Evolutionary conservation across 176 grass and related monocot species (phyloP).

Genomic region (Leersia perrieri): DNA sequence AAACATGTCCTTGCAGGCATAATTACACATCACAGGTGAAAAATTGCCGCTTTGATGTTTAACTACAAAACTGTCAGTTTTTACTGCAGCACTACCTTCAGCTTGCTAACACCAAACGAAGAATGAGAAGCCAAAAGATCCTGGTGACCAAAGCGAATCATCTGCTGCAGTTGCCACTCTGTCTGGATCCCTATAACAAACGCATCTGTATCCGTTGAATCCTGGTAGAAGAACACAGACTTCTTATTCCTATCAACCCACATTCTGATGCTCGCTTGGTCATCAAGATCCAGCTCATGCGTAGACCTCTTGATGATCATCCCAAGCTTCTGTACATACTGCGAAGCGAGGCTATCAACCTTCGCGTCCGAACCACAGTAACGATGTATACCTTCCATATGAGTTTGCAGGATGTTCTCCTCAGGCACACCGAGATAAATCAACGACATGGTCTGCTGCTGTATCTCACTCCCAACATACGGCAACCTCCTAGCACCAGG

Average conservation of each 20-base stretch:
- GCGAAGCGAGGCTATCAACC: conserved; percentile 60
- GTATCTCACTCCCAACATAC: conserved; percentile 79
- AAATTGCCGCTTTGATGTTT: conserved; percentile 23
- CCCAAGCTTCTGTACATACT: conserved; percentile 93
- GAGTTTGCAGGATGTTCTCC: conserved; percentile 83
- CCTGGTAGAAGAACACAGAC: conserved; percentile 84
- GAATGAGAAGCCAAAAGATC: conserved; percentile 71
- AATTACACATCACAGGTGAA: not conserved
- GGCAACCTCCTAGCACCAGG: conserved; percentile 74
- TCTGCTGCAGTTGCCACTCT: conserved; percentile 87
- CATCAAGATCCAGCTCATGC: conserved; percentile 86
- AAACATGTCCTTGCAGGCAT: not conserved
- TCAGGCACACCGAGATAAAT: conserved; percentile 91
- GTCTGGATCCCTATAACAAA: conserved; percentile 89
- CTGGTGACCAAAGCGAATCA: conserved; percentile 84
- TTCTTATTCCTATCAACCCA: conserved; percentile 92
- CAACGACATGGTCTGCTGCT: conserved; percentile 90
- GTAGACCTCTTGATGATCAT: conserved; percentile 98
- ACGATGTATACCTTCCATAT: conserved; percentile 80
- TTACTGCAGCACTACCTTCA: conserved; percentile 59
- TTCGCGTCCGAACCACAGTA: conserved; percentile 65
- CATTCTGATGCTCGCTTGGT: conserved; percentile 81
- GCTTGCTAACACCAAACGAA: conserved; percentile 84
- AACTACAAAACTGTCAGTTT: not conserved
- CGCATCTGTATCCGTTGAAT: conserved; percentile 69